Evolutionary conservation across 108 stramenopile genomes (phyloP), one percentile per base, ranked within the genome.

Genomic region (Heterococcus sp.): DNA sequence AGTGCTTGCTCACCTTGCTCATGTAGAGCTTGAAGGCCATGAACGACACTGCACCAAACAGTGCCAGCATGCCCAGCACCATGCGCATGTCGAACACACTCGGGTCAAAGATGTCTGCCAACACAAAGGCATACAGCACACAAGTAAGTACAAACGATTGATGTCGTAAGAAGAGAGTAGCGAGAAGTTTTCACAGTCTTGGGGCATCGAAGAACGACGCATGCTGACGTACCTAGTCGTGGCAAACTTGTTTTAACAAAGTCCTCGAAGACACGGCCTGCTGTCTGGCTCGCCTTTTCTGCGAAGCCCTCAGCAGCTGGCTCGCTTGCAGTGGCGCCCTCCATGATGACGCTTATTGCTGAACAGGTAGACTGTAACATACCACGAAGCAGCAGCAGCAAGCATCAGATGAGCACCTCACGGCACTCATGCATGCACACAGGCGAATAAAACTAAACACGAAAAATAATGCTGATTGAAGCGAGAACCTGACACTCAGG

Each of bases 71-170:
- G 1, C 69, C 70, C 72, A 81, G 40, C 79, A 81, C 79, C 79
- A 81, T 81, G 35, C 72, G 72, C 36, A 81, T 81, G 36, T 81
- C 79, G 72, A 81, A 81, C 39, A 81, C 79, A 65, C 68, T 70
- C 26, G 79, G 79, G 65, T 81, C 79, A 36, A 81, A 81, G 65
- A 81, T 72, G 38, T 81, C 79, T 81, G 79, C 29, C 70, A 71
- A 46, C 32, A 30, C 27, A 46, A 73, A 46, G 38, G 3, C 11
- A 38, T 58, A 29, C 39, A 30, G 38, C 37, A 46, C 2, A 68
- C 29, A 32, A 29, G 31, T 32, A 14, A 14, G 26, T 0, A 14
- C 33, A 1, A 31, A 58, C 21, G 46, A 71, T 2, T 71, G 29
- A 71, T 37, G 37, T 30, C 31, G 31, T 8, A 32, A 69, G 31